Conservation (phyloP, 208 protist species). For the Entamoeba dispar region DNA sequence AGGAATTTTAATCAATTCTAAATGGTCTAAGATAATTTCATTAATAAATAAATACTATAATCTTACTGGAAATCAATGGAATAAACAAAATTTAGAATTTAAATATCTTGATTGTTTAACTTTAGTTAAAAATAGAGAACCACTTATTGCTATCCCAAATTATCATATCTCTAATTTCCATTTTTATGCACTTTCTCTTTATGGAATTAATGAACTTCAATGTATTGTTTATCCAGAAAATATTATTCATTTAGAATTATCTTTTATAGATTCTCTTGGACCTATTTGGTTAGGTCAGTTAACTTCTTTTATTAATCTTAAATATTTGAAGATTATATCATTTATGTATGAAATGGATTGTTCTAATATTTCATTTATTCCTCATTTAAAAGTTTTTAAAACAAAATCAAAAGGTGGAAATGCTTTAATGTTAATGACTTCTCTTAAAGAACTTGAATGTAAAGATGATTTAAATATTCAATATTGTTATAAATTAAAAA, state of each 20-base stretch:
- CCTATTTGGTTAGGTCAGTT: background rate
- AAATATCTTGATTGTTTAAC: background rate
- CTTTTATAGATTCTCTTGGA: background rate
- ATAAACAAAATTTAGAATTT: too few relatives aligned
- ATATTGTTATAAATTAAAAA: background rate
- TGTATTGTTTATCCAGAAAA: background rate
- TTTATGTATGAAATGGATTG: background rate
- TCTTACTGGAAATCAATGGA: too few relatives aligned
- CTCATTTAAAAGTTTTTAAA: background rate
- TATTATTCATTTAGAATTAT: background rate
- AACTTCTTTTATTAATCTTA: background rate
- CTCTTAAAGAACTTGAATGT: background rate
- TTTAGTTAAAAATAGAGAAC: background rate
- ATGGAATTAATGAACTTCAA: background rate
- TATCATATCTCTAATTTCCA: background rate
- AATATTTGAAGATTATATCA: background rate
- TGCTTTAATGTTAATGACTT: background rate
- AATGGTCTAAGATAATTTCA: too few relatives aligned
- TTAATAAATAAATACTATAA: too few relatives aligned
- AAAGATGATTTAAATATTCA: background rate
- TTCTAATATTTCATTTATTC: background rate
- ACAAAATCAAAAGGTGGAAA: background rate
- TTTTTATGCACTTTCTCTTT: background rate
- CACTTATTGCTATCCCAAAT: background rate
- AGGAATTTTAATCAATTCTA: too few relatives aligned